Evolutionary conservation across 768 basidiomycete species (phyloP), one percentile per base, ranked within the genome.

Genomic region (Mycena haematopus): DNA sequence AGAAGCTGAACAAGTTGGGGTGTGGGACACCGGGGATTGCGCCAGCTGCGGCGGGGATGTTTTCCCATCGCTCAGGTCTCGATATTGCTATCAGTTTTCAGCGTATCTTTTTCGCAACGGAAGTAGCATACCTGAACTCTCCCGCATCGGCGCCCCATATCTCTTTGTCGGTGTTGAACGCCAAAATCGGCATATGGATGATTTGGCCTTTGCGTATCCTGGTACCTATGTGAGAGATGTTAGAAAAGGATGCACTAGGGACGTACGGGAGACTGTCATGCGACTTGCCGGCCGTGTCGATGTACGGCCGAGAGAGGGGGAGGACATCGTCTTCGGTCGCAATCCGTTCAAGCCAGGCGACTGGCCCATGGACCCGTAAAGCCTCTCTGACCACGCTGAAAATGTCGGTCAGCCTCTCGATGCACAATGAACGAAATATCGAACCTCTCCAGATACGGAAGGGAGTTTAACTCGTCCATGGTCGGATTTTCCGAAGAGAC

Each of bases 1-100:
- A 67, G 79, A 91, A 91, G 0, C 84, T 81, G 36, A 89, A 68
- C 64, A 85, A 68, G 68, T 87, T 82, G 6, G 83, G 79, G 83
- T 84, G 87, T 0, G 29, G 29, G 6, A 89, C 78, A 7, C 87
- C 85, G 4, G 89, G 89, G 22, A 90, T 74, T 0, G 69, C 62
- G 5, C 71, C 70, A 1, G 76, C 80, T 0, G 76, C 75, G 19
- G 81, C 79, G 0, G 87, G 86, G 5, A 78, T 36, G 3, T 76
- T 69, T 9, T 31, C 29, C 29, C 29, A 31, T 31, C 29, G 29
- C 9, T 31, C 29, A 31, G 29, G 29, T 31, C 29, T n/a, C n/a
- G n/a, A n/a, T n/a, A n/a, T n/a, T n/a, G n/a, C n/a, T n/a, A n/a
- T n/a, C n/a, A n/a, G n/a, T n/a, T n/a, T n/a, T n/a, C n/a, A n/a